These are phyloP conservation scores for Noccaea caerulescens DNA, from an alignment of 345 rosid genomes.

Conservation along the genomic window DNA sequence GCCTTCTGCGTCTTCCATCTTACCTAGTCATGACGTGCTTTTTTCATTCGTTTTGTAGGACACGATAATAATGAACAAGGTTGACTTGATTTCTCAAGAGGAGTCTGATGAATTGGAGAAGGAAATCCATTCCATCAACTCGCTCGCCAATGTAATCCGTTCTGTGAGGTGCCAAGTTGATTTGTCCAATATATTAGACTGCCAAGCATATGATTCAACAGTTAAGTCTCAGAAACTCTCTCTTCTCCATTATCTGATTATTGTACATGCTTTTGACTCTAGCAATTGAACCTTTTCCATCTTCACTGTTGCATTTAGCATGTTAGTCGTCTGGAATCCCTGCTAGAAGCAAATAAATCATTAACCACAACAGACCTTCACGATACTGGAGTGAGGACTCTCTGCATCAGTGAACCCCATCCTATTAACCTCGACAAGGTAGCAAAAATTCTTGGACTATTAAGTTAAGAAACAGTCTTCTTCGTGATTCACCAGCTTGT, in stretches of 20 bases:
- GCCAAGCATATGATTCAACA: slow-evolving; percentile 81
- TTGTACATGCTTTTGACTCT: slow-evolving; percentile 2
- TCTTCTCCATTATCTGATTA: slow-evolving; percentile 4
- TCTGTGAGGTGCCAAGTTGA: slow-evolving; percentile 82
- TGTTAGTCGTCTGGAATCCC: slow-evolving; percentile 61
- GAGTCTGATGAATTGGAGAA: slow-evolving; percentile 71
- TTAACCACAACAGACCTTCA: slow-evolving; percentile 68
- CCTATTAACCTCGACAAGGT: slow-evolving; percentile 81
- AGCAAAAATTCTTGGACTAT: slow-evolving; percentile 23
- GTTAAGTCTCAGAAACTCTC: slow-evolving; percentile 53
- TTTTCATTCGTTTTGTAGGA: slow-evolving; percentile 58
- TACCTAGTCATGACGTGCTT: slow-evolving; percentile 15
- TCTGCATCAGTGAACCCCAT: slow-evolving; percentile 66
- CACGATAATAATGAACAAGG: slow-evolving; percentile 88
- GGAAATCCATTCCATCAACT: slow-evolving; percentile 75
- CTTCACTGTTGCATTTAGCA: slow-evolving; percentile 50
- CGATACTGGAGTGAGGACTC: slow-evolving; percentile 73
- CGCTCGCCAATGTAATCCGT: slow-evolving; percentile 71
- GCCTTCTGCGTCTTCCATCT: background rate
- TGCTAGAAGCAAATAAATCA: slow-evolving; percentile 68
- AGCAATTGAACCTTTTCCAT: slow-evolving; percentile 35
- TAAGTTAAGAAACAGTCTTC: slow-evolving; percentile 11
- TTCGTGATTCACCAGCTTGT: slow-evolving; percentile 13
- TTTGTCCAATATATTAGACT: slow-evolving; percentile 67
- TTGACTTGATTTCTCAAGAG: slow-evolving; percentile 73